These are phyloP conservation scores for Phytophthora multivora DNA, from an alignment of 352 stramenopile species.

Conservation along the genomic window DNA sequence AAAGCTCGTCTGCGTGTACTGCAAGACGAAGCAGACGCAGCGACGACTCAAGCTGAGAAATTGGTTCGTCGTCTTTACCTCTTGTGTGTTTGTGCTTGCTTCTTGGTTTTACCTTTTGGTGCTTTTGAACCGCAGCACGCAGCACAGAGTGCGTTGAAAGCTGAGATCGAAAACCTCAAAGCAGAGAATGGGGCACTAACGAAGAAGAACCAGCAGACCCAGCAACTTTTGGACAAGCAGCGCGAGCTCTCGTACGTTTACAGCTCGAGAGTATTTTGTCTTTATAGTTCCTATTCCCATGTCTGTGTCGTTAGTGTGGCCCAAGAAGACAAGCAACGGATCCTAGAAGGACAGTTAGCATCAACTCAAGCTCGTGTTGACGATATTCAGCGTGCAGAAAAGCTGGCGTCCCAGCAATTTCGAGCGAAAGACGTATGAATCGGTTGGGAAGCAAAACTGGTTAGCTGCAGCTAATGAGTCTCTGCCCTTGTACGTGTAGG, in stretches of 20 bases:
- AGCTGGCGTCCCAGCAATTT: slow-evolving; percentile 68
- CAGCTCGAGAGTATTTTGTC: background rate
- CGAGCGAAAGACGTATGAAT: slow-evolving; percentile 69
- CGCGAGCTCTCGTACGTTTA: slow-evolving; percentile 66
- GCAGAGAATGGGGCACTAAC: slow-evolving; percentile 45
- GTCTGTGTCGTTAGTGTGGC: slow-evolving; percentile 42
- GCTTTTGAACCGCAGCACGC: slow-evolving; percentile 35
- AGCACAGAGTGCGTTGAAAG: slow-evolving; percentile 37
- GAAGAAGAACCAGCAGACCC: slow-evolving; percentile 71
- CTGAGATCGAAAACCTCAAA: slow-evolving; percentile 53
- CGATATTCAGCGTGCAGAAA: slow-evolving; percentile 62
- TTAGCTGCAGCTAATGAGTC: background rate
- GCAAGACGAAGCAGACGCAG: slow-evolving; percentile 67
- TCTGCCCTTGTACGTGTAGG: slow-evolving; percentile 28
- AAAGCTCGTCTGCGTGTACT: slow-evolving; percentile 75
- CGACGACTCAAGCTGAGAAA: slow-evolving; percentile 40
- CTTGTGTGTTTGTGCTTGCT: too few relatives aligned
- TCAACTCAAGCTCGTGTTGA: slow-evolving; percentile 54
- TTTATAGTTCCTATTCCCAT: background rate
- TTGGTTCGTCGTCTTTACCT: slow-evolving; percentile 38
- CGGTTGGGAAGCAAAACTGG: background rate
- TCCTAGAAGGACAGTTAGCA: slow-evolving; percentile 69
- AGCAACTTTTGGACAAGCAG: slow-evolving; percentile 79
- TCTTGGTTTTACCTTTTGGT: background rate
- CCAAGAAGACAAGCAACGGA: slow-evolving; percentile 73